These are phyloP conservation scores for Suillus placidus DNA, from an alignment of 768 basidiomycete genomes.

Conservation along the genomic window DNA sequence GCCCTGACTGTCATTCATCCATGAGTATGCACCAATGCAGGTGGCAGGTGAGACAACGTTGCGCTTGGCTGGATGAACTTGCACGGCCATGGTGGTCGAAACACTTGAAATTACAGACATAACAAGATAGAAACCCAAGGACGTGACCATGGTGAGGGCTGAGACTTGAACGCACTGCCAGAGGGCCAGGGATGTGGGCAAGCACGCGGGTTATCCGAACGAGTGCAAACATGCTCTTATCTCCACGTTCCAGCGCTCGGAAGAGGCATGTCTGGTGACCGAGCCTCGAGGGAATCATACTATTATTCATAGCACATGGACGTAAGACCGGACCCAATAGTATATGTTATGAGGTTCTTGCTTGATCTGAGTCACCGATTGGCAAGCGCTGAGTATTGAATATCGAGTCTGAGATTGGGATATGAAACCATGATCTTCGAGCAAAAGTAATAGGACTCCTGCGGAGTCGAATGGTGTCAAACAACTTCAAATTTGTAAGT, in stretches of 20 bases:
- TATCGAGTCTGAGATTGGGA: neutral
- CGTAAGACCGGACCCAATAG: neutral
- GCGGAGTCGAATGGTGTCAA: no score
- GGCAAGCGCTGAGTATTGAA: neutral
- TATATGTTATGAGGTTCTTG: no score
- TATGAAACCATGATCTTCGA: no score
- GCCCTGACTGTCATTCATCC: conserved; percentile 29
- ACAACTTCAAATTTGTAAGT: no score
- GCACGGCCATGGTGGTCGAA: conserved; percentile 8
- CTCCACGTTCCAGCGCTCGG: neutral
- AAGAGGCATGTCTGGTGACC: neutral
- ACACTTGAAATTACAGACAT: neutral
- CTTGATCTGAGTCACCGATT: neutral
- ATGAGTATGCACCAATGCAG: conserved; percentile 22
- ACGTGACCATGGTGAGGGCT: neutral
- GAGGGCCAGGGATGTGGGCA: neutral
- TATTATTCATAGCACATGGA: neutral
- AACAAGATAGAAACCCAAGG: neutral
- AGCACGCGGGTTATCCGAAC: neutral
- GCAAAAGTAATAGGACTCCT: no score
- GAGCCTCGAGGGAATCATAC: neutral
- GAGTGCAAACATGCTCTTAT: neutral
- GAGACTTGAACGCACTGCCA: neutral
- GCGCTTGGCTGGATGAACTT: conserved; percentile 16
- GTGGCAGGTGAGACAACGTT: conserved; percentile 16